phyloP scores from a whole-genome alignment of 2,329 filamentous ascomycete species.

The Grosmannia clavigera region DNA sequence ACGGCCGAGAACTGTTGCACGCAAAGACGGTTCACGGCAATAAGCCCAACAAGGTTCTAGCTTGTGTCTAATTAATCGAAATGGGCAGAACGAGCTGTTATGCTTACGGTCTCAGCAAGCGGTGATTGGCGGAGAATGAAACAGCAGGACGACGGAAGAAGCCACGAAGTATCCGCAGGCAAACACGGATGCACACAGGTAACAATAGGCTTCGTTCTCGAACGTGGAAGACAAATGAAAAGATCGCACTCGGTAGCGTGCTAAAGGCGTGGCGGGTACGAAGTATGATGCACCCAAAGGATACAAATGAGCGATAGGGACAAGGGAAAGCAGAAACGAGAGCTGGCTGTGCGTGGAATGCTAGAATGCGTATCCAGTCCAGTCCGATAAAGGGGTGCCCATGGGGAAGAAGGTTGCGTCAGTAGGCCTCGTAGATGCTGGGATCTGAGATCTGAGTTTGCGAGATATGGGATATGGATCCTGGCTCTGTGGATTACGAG shows the following conservation, averaged over 20 bases:
- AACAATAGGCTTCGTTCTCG: not conserved
- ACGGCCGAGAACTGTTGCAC: not conserved
- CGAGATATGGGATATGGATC: not conserved
- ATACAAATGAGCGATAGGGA: not conserved
- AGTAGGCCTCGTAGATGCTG: not conserved
- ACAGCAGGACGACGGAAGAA: not conserved
- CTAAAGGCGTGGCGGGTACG: not conserved
- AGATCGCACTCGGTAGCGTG: not conserved
- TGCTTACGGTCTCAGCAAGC: not conserved
- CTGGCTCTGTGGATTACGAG: not conserved
- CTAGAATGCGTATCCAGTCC: not conserved
- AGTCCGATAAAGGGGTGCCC: not conserved
- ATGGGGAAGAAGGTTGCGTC: not conserved
- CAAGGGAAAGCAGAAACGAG: not conserved
- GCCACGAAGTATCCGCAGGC: not conserved
- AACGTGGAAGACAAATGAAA: not conserved
- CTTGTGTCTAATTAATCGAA: not conserved
- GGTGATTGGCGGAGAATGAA: not conserved
- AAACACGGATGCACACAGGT: not conserved
- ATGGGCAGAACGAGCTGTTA: not conserved
- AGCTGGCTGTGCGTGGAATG: not conserved
- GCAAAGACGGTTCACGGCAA: constrained; percentile 2
- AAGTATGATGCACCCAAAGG: not conserved
- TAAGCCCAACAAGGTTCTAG: not conserved
- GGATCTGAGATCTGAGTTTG: not conserved